Evolutionary conservation across 805 yeast genomes (phyloP).

Genomic region (Candida krabiensis): DNA sequence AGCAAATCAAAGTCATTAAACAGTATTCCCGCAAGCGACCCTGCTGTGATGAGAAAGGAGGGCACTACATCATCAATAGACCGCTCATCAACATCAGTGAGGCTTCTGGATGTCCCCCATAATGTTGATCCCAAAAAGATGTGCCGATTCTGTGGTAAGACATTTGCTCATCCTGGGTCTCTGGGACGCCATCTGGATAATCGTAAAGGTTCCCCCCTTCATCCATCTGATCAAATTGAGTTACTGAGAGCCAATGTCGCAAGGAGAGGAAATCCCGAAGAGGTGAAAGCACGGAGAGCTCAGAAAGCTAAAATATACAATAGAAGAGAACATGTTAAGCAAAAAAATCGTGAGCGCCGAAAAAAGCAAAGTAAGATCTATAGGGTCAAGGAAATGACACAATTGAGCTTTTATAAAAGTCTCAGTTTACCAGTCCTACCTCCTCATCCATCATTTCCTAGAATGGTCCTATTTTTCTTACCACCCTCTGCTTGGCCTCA

Average conservation of each 20-base stretch:
- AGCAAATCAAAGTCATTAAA: background rate
- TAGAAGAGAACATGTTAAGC: slow-evolving; percentile 47
- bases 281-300: slow-evolving; percentile 40
- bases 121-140: slow-evolving; percentile 34
- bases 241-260: slow-evolving; percentile 48
- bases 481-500: slow-evolving; percentile 51
- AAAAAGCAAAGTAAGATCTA: slow-evolving; percentile 41
- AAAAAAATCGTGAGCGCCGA: slow-evolving; percentile 45
- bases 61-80: background rate
- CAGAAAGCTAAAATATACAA: slow-evolving; percentile 44
- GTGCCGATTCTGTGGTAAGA: slow-evolving; percentile 53
- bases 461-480: slow-evolving; percentile 46
- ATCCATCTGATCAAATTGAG: slow-evolving; percentile 51
- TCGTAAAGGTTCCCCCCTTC: slow-evolving; percentile 51
- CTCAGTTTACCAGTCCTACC: slow-evolving; percentile 41
- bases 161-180: slow-evolving; percentile 58
- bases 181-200: slow-evolving; percentile 60
- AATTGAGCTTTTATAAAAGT: slow-evolving; percentile 35
- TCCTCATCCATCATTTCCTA: slow-evolving; percentile 48
- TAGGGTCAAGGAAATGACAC: slow-evolving; percentile 39
- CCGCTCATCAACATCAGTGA: slow-evolving; percentile 3
- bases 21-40: background rate
- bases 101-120: slow-evolving; percentile 22
- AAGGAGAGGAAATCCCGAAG: slow-evolving; percentile 48
- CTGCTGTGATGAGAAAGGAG: background rate